Base-by-base conservation (phyloP, 306 rosid species). In the Ceratonia siliqua region DNA sequence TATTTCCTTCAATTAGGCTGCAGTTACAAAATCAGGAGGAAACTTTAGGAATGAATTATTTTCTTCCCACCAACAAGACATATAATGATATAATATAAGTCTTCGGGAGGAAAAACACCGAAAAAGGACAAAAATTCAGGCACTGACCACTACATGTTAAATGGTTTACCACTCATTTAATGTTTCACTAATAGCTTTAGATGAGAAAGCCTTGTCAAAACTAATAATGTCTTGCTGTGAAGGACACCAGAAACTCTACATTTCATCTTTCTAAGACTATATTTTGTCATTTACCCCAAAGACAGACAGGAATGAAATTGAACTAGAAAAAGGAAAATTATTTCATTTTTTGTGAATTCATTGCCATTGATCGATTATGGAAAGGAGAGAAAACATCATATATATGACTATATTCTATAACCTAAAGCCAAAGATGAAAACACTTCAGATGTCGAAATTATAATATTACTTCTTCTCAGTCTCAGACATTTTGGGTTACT, bases 221-320 rank as follows among this genome's bases (percentile, higher is more conserved):
- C 21, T 43, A 57, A 77, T 1, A 15, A 56, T 56, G 65, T 49
- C 63, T n/a, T 36, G 25, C 38, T 59, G 48, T 33, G n/a, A 43
- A 72, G 25, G 59, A 22, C 64, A 35, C n/a, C n/a, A 55, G 53
- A 28, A 50, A 52, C 27, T 35, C 24, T 45, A 78, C 41, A 41
- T 11, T 39, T 10, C 41, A 36, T 30, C 13, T 22, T 25, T 54
- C 14, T 22, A 33, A 22, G 6, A 46, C 22, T 2, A 32, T 57
- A n/a, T 59, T 59, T 30, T 45, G 54, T 5, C 54, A 52, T 22
- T 52, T 20, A 20, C 21, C 7, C 14, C 21, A 22, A 52, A 52
- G 28, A 52, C 58, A 52, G 9, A 48, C 21, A 48, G 22, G 20
- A n/a, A n/a, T n/a, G n/a, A n/a, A n/a, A n/a, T n/a, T n/a, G n/a